Evolutionary conservation across 139 green algal genomes (phyloP), one percentile per base, ranked within the genome.

Genomic region (Desmodesmus armatus): DNA sequence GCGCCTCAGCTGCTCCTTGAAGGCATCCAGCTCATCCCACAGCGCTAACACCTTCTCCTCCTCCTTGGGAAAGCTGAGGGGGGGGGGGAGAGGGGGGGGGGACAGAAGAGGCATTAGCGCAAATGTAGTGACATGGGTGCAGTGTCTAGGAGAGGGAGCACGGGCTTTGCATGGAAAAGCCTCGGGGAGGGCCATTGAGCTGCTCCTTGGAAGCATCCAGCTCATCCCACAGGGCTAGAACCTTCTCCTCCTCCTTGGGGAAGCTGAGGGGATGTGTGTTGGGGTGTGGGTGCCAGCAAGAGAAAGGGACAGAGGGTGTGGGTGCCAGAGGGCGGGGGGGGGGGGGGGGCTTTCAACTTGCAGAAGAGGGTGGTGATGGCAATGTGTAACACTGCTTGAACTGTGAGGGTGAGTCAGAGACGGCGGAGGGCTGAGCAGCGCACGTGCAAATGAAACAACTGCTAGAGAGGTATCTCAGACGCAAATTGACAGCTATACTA

Each of bases 11-110:
- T 99, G 97, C 89, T 98, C 93, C 55, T 95, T 87, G 84, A 98
- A 98, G 0, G 94, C 95, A 80, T 97, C 91, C 6, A 95, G 90
- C 0, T 92, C 76, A 13, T 97, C 87, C 97, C 97, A 99, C 5
- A 97, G 90, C 58, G 85, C 66, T 2, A 99, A 84, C 0, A 97
- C 91, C 23, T 88, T 88, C 87, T 97, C 89, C 79, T 99, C 97
- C 78, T 98, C 92, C 15, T 91, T 86, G 2, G 97, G 96, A 75
- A 99, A 99, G 77, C 84, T 90, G 76, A 11, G 17, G 1, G 33
- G 25, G 13, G 6, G 31, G 9, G 43, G 25, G 63, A n/a, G n/a
- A n/a, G n/a, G n/a, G n/a, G n/a, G n/a, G n/a, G n/a, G n/a, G n/a
- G n/a, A n/a, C n/a, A 33, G 13, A 37, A 3, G 23, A 37, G 23